Evolutionary conservation across 208 protist genomes (phyloP), one percentile per base, ranked within the genome.

Genomic region (Leishmania gerbilli): DNA sequence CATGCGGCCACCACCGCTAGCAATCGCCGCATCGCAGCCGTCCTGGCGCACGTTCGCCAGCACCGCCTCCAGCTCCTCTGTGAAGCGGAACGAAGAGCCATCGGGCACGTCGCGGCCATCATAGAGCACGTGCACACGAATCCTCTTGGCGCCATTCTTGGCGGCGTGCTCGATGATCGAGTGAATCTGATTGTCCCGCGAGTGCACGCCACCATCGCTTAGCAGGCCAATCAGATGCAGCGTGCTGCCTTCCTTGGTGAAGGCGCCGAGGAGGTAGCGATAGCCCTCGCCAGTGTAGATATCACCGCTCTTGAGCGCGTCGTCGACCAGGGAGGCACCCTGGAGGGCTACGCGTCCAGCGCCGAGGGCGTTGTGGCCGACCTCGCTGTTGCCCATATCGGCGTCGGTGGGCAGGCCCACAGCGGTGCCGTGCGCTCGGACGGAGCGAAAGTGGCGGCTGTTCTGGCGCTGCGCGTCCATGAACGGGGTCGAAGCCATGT

Each of bases 331-430:
- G 34, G 97, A 98, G 49, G 98, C 95, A 68, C 98, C 98, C 86
- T 99, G 97, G 72, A 97, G 84, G 24, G 93, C 91, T 21, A 99
- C 93, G 65, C 97, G 93, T 62, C 98, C 98, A 3, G 95, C 90
- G 64, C 98, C 98, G 78, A 99, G 93, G 8, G 97, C 96, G 86
- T 99, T 99, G 90, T 99, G 98, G 49, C 98, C 98, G 13, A 99
- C 98, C 85, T 99, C 97, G 79, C 94, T 98, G 92, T 99, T 99
- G 58, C 98, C 98, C 97, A 99, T 99, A 80, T 99, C 98, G 5
- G 95, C 95, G 68, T 98, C 96, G 15, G 95, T 96, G 17, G 98
- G 98, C 69, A 99, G 90, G 24, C 98, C 98, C 19, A 99, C 98
- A 3, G 96, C 89, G 5, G 90, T 97, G 64, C 98, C 98, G 87